A percentile compares a stretch with the other conserved stretches of the same genome.
Conservation (phyloP, 2,329 filamentous ascomycete genomes). For the Incumbomyces delicatus region DNA sequence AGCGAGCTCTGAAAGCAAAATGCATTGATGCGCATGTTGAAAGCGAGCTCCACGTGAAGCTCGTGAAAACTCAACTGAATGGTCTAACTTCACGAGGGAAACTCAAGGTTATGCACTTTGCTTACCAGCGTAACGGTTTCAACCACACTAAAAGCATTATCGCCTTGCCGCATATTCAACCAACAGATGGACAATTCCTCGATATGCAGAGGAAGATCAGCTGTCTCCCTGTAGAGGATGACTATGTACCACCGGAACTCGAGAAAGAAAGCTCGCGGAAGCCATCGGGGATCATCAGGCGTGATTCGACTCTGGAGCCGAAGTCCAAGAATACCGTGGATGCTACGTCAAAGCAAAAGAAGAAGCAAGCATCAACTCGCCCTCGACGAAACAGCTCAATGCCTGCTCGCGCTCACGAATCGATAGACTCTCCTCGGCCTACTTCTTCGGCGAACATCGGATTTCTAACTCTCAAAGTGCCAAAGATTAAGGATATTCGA, state of each 20-base stretch:
- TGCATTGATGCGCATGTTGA: slow-evolving; percentile 40
- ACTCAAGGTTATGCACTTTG: slow-evolving; percentile 44
- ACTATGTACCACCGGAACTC: slow-evolving; percentile 36
- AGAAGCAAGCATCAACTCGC: slow-evolving; percentile 1
- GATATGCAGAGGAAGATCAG: slow-evolving; percentile 41
- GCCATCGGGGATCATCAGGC: slow-evolving; percentile 3
- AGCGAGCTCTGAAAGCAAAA: slow-evolving; percentile 12
- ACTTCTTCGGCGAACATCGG: slow-evolving; percentile 9
- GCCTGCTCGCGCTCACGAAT: not conserved
- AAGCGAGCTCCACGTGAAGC: slow-evolving; percentile 42
- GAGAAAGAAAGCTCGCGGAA: slow-evolving; percentile 22
- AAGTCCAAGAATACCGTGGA: not conserved
- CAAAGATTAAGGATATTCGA: slow-evolving; percentile 12
- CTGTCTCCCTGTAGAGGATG: slow-evolving; percentile 31
- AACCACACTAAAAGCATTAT: slow-evolving; percentile 44
- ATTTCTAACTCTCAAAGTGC: slow-evolving; percentile 18
- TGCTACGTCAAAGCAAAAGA: not conserved
- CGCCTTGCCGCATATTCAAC: slow-evolving; percentile 35
- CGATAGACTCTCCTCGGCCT: not conserved
- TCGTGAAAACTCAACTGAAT: slow-evolving; percentile 42
- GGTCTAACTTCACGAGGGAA: slow-evolving; percentile 41
- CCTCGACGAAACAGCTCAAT: not conserved
- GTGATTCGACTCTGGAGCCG: not conserved
- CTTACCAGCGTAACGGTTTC: slow-evolving; percentile 34
- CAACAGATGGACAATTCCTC: slow-evolving; percentile 36